These are phyloP conservation scores for Aspergillus brunneoviolaceus DNA, from an alignment of 2,329 filamentous ascomycete species.

Conservation along the genomic window DNA sequence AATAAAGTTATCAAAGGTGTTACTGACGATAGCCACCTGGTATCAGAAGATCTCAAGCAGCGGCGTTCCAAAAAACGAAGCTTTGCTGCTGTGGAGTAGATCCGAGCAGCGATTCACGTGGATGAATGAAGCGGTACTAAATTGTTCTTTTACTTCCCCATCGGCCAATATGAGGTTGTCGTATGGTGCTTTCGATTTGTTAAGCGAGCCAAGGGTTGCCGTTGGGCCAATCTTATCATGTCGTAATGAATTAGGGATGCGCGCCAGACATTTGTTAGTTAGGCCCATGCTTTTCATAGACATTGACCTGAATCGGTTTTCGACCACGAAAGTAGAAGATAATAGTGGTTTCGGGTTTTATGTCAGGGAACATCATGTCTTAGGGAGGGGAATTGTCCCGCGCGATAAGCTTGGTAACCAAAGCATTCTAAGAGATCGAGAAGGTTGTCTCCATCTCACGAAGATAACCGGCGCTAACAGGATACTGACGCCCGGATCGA, in stretches of 20 bases:
- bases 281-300: no score
- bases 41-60: slow-evolving; percentile 38
- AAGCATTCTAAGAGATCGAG: no score
- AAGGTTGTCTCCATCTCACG: no score
- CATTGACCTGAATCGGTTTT: no score
- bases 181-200: slow-evolving; percentile 1
- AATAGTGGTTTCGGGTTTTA: no score
- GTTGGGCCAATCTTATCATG: not conserved
- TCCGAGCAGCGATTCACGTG: not conserved
- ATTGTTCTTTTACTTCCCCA: no score
- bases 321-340: no score
- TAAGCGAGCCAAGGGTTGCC: not conserved
- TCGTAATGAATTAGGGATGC: not conserved
- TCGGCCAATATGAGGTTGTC: not conserved
- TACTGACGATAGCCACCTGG: slow-evolving; percentile 36
- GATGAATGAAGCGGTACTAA: not conserved
- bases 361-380: no score
- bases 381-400: no score
- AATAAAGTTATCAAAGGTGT: slow-evolving; percentile 39
- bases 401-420: no score
- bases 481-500: not conserved
- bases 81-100: slow-evolving; percentile 14
- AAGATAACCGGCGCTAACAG: not conserved
- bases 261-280: no score
- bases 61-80: slow-evolving; percentile 27